Conservation (phyloP, 768 basidiomycete species). For the Termitomyces sp. region DNA sequence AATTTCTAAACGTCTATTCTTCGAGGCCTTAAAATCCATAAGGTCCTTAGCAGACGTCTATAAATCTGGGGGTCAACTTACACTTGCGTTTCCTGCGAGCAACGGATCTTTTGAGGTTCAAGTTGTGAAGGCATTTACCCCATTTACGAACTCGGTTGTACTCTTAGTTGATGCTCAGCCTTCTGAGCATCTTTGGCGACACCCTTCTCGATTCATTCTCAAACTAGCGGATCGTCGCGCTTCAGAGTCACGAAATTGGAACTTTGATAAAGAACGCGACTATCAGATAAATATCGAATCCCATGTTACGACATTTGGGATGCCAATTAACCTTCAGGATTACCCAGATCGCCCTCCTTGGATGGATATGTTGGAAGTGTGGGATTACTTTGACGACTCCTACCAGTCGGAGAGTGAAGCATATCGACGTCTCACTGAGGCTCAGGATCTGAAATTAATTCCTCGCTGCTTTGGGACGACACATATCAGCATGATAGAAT, state of each 20-base stretch:
- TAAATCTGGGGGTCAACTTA: not conserved
- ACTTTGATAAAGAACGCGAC: not conserved
- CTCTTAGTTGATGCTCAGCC: not conserved
- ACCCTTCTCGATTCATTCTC: not conserved
- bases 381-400: not conserved
- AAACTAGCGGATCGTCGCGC: conserved; percentile 1
- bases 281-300: not conserved
- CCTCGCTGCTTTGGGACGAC: not conserved
- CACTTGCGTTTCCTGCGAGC: not conserved
- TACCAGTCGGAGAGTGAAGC: not conserved
- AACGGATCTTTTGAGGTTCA: conserved; percentile 22
- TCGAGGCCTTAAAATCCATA: not conserved
- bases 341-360: not conserved
- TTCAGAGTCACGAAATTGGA: not conserved
- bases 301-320: not conserved
- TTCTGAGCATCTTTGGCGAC: not conserved
- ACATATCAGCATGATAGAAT: not conserved
- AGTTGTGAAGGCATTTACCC: conserved; percentile 10
- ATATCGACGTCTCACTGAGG: not conserved
- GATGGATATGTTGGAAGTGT: not conserved
- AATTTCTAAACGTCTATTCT: not conserved
- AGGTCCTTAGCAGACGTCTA: not conserved
- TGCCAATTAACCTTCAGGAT: not conserved
- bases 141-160: not conserved
- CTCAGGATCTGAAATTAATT: not conserved